A percentile compares a stretch with the other conserved stretches of the same genome.
phyloP scores from a whole-genome alignment of 257 asterid genomes.

The Solanum sparsipilum region DNA sequence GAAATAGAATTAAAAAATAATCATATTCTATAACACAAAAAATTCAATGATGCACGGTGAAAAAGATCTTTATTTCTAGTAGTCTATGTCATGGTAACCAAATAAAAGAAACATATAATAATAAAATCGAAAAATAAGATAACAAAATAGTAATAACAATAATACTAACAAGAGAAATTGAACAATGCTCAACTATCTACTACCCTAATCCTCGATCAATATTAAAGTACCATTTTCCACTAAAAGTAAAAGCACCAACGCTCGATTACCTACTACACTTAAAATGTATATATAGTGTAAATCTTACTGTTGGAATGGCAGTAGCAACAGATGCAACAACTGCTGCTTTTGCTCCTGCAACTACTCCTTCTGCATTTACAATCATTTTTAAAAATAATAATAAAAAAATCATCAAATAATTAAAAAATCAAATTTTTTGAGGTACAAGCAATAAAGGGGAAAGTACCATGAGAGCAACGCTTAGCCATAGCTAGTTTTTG shows the following conservation, averaged over 20 bases:
- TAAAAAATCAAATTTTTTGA: too few relatives aligned
- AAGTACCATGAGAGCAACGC: conserved; percentile 65
- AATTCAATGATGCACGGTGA: too few relatives aligned
- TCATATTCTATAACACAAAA: background rate
- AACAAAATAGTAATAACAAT: too few relatives aligned
- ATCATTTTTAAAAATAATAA: background rate
- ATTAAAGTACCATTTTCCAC: background rate
- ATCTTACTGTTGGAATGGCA: conserved; percentile 76
- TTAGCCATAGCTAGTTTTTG: background rate
- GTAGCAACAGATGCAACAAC: conserved; percentile 63
- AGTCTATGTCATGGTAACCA: background rate
- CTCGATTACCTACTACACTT: background rate
- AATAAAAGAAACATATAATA: too few relatives aligned
- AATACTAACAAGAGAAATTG: background rate
- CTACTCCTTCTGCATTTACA: conserved; percentile 52
- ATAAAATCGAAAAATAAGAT: too few relatives aligned
- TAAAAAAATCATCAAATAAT: background rate
- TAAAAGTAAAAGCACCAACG: too few relatives aligned
- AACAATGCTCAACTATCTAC: too few relatives aligned
- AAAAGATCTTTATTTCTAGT: too few relatives aligned
- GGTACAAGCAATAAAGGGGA: background rate
- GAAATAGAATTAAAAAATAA: too few relatives aligned
- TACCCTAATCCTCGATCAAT: background rate
- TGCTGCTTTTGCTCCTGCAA: conserved; percentile 88
- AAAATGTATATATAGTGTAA: background rate